A percentile compares a stretch with the other conserved stretches of the same genome.
phyloP scores from a whole-genome alignment of 371 early-diverging fungal genomes.

The Mortierella sp. region DNA sequence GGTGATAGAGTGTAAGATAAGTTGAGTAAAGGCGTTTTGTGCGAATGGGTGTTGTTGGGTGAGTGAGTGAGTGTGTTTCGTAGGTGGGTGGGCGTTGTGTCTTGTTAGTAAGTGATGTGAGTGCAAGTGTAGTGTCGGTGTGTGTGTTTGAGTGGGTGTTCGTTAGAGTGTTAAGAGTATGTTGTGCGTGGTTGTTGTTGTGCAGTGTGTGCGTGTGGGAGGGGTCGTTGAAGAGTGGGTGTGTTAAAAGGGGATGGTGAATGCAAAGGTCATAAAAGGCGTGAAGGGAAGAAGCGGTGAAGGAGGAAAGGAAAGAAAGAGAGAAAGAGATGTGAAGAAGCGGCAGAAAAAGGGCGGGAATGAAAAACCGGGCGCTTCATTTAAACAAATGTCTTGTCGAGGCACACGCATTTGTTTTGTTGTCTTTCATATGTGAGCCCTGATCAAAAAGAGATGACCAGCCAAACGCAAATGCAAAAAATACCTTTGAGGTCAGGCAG shows the following conservation, averaged over 20 bases:
- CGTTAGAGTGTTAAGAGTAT: not conserved
- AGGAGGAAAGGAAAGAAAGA: not conserved
- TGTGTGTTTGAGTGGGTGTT: not conserved
- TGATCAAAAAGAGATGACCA: not conserved
- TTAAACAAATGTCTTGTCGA: not conserved
- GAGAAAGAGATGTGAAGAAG: not conserved
- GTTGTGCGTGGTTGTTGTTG: not conserved
- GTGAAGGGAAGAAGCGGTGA: not conserved
- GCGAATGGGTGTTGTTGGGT: not conserved
- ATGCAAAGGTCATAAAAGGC: constrained; percentile 3
- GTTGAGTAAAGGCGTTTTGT: not conserved
- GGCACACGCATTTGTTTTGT: not conserved
- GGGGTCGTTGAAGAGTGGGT: constrained; percentile 1
- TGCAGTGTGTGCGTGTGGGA: constrained; percentile 5
- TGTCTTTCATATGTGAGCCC: constrained; percentile 1
- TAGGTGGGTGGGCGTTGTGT: not conserved
- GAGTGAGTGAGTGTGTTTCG: not conserved
- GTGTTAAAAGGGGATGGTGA: not conserved
- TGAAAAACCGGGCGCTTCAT: not conserved
- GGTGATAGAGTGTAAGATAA: constrained; percentile 9
- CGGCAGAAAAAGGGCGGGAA: constrained; percentile 19
- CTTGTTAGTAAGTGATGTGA: not conserved
- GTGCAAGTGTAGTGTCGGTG: not conserved
- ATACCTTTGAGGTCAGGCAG: not conserved
- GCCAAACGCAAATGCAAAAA: not conserved